Percentiles rank a stretch among this genome's conserved stretches.
These are phyloP conservation scores for Rhododendron vialii DNA, from an alignment of 148 eudicot genomes.

Conservation along the genomic window DNA sequence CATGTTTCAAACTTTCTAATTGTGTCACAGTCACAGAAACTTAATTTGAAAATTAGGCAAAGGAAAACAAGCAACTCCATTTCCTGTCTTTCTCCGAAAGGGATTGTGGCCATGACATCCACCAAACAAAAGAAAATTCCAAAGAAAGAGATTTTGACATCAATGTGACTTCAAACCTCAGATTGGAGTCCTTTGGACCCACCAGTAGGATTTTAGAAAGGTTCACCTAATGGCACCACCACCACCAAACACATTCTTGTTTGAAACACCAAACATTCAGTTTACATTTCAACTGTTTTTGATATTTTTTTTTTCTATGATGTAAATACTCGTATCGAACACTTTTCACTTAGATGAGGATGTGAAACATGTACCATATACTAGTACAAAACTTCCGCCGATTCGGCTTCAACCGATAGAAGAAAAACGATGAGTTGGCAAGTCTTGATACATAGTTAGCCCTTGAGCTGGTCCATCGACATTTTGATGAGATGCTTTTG, in stretches of 20 bases:
- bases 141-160: background rate
- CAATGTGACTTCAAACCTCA: background rate
- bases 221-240: constrained; percentile 8
- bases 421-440: no score
- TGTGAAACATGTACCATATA: no score
- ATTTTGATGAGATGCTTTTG: background rate
- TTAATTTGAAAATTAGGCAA: background rate
- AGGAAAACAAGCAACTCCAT: background rate
- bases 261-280: background rate
- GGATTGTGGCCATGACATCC: background rate
- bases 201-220: background rate
- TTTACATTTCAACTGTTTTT: background rate
- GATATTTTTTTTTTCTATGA: background rate
- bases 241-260: constrained; percentile 9
- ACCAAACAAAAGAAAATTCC: background rate
- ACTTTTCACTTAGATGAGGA: background rate
- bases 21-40: background rate
- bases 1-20: background rate
- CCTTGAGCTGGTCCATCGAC: no score
- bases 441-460: background rate
- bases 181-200: constrained; percentile 6
- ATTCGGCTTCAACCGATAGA: no score
- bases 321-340: background rate
- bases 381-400: background rate
- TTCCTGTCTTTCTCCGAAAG: background rate